A percentile compares a stretch with the other conserved stretches of the same genome.
Evolutionary conservation across 345 rosid species (phyloP).

Genomic region (Citrus maxima): DNA sequence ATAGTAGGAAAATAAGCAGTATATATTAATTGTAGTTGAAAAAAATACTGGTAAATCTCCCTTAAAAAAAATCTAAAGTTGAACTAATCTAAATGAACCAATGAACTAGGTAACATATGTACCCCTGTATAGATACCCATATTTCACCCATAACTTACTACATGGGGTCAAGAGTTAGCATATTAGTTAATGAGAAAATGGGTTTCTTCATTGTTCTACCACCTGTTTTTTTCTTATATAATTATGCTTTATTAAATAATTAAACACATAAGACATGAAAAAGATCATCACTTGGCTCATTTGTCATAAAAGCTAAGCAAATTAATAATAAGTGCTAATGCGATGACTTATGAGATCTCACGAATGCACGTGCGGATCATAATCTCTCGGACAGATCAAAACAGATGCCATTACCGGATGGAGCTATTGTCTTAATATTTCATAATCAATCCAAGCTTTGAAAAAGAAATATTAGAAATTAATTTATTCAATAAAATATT

Average conservation of each 20-base stretch:
- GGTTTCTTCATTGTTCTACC: not conserved
- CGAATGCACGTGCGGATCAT: slow-evolving; percentile 10
- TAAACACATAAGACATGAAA: too few species aligned
- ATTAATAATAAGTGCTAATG: not conserved
- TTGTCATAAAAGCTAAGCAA: not conserved
- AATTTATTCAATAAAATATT: too few species aligned
- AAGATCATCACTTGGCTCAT: not conserved
- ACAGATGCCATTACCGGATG: slow-evolving; percentile 1
- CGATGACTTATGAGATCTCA: not conserved
- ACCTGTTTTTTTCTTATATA: not conserved
- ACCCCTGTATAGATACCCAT: too few species aligned
- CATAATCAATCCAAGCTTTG: not conserved
- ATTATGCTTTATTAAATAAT: not conserved
- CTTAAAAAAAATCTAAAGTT: too few species aligned
- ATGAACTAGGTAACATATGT: too few species aligned
- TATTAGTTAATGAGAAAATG: not conserved
- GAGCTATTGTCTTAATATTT: not conserved
- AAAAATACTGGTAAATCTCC: too few species aligned
- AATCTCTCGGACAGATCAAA: slow-evolving; percentile 4
- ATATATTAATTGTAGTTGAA: too few species aligned
- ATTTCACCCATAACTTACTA: too few species aligned
- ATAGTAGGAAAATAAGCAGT: accelerated
- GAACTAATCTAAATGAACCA: too few species aligned
- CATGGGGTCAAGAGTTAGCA: too few species aligned
- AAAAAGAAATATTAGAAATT: not conserved